These are phyloP conservation scores for Xylariales sp. DNA, from an alignment of 2,329 filamentous ascomycete species.

Conservation along the genomic window DNA sequence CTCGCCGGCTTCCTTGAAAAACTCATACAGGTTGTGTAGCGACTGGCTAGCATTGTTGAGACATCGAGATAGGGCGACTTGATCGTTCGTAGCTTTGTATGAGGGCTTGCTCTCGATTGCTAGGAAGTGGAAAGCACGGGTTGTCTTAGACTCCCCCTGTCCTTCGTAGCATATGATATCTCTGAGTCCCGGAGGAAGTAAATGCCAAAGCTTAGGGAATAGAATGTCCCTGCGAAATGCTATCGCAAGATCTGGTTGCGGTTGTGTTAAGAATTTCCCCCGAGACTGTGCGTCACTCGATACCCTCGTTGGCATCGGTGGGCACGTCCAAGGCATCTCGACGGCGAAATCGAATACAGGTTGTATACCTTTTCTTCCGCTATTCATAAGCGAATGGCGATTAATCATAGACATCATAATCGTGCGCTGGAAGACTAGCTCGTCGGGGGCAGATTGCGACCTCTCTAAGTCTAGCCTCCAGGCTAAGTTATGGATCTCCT, in stretches of 20 bases:
- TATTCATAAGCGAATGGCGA: conserved; percentile 9
- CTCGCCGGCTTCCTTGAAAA: conserved; percentile 16
- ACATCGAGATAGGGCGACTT: not conserved
- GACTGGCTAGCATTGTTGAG: conserved; percentile 21
- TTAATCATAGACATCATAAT: conserved; percentile 22
- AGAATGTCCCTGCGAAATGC: not conserved
- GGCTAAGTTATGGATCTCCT: not conserved
- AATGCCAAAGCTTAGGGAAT: not conserved
- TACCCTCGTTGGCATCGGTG: conserved; percentile 13
- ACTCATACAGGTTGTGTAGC: conserved; percentile 21
- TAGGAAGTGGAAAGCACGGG: conserved; percentile 19
- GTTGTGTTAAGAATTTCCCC: not conserved
- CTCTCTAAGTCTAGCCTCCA: conserved; percentile 10
- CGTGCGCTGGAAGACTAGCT: conserved; percentile 1
- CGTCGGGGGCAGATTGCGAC: not conserved
- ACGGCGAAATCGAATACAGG: conserved; percentile 13
- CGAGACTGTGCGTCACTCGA: not conserved
- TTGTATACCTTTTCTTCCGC: too few species aligned
- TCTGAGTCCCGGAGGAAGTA: not conserved
- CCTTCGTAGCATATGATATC: conserved; percentile 11
- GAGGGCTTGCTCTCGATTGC: conserved; percentile 5
- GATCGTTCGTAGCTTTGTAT: not conserved
- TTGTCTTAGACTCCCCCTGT: not conserved
- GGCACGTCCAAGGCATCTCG: conserved; percentile 6
- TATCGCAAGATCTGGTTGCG: conserved; percentile 7